Evolutionary conservation across 768 basidiomycete species (phyloP).

Genomic region (Artomyces pyxidatus): DNA sequence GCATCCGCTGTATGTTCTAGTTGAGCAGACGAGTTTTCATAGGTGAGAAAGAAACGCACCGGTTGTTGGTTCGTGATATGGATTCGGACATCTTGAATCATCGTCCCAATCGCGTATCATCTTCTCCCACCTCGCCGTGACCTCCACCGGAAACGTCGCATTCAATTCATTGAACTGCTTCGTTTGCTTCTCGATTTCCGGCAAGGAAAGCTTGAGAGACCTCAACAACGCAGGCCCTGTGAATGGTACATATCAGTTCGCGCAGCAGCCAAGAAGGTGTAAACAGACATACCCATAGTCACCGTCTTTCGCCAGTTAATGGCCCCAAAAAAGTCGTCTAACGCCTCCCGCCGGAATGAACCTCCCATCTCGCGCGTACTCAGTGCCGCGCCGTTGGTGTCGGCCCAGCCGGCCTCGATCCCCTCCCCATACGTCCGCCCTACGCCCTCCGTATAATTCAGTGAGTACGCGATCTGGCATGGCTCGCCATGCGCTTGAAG

Average conservation of each 20-base stretch:
- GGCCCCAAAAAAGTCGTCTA: neutral
- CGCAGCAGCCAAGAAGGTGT: neutral
- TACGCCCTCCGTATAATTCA: too few relatives aligned
- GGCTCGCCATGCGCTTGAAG: constrained; percentile 17
- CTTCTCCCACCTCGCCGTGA: neutral
- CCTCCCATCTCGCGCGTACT: neutral
- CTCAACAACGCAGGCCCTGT: neutral
- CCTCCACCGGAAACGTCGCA: neutral
- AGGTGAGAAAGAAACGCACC: neutral
- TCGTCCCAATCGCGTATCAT: neutral
- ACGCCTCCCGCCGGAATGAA: neutral
- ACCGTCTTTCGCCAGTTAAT: neutral
- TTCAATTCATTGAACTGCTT: neutral
- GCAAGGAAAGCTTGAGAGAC: neutral
- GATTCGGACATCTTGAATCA: neutral
- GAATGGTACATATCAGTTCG: neutral
- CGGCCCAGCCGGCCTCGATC: too few relatives aligned
- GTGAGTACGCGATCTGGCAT: constrained; percentile 23
- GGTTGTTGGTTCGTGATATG: neutral
- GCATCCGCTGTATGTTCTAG: neutral
- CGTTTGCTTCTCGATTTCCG: neutral
- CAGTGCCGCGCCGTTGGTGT: neutral
- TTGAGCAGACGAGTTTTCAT: neutral
- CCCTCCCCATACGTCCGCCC: too few relatives aligned
- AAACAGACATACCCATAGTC: neutral